Evolutionary conservation across 371 early-diverging fungal genomes (phyloP), one percentile per base, ranked within the genome.

Genomic region (Batrachochytrium dendrobatidis): DNA sequence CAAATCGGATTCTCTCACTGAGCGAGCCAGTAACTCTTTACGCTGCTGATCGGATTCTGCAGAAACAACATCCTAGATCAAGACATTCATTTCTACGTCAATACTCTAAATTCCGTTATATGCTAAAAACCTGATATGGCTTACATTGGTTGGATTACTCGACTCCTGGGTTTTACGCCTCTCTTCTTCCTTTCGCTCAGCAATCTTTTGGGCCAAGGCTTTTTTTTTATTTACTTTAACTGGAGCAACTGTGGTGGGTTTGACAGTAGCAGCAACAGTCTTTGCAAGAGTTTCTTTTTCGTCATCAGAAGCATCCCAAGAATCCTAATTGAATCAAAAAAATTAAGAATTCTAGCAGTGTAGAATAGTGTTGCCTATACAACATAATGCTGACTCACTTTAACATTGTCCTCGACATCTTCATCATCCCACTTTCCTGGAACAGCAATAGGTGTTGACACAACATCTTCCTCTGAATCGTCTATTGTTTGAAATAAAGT

Each of bases 1-100:
- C 63, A 90, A 62, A 72, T 95, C 96, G 35, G 90, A 68, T 61
- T 90, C 90, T 29, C 88, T 65, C 55, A 88, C 83, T 46, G 79
- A 75, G 56, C 77, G 71, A 62, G 81, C 84, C 65, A 84, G 76
- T 62, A 83, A 73, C 55, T 89, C 88, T 60, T 84, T 82, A 49
- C 87, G 82, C 1, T 84, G 82, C 60, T 86, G 86, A 22, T 53
- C 69, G 51, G 64, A 71, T 35, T 65, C 55, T 53, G 73, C 69
- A 48, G 68, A 62, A 15, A 58, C 71, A 54, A 58, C 49, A 63
- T 66, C 57, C 8, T 35, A 30, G 34, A 32, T 8, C 29, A 34
- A 17, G n/a, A 1, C 0, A n/a, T 25, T 18, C 31, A 4, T 12
- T n/a, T 20, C 7, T 8, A 28, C 18, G 35, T 46, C 18, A 6